phyloP scores from a whole-genome alignment of 805 yeast genomes.

The Isabelozyma pseudorhagii region DNA sequence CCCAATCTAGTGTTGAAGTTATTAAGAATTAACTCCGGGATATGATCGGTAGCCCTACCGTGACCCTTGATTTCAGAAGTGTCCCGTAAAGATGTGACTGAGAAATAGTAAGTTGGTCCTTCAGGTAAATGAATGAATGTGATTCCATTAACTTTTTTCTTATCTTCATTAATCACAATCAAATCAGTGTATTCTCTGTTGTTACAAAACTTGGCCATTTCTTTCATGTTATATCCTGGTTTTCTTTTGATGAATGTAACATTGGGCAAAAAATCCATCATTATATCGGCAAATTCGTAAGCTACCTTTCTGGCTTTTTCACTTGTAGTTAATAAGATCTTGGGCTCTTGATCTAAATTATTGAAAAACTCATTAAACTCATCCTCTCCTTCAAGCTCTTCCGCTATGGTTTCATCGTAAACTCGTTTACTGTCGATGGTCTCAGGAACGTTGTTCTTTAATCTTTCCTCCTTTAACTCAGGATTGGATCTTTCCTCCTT shows the following conservation, averaged over 20 bases:
- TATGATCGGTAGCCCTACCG: constrained; percentile 85
- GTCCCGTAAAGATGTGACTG: constrained; percentile 71
- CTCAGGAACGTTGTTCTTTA: constrained; percentile 71
- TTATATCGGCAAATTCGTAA: constrained; percentile 82
- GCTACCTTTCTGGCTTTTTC: constrained; percentile 83
- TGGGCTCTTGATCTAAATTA: constrained; percentile 54
- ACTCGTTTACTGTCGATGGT: constrained; percentile 84
- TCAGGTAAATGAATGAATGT: constrained; percentile 92
- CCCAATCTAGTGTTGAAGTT: constrained; percentile 93
- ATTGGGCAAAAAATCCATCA: constrained; percentile 82
- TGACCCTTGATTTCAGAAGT: constrained; percentile 80
- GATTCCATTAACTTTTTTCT: constrained; percentile 85
- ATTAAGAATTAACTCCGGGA: constrained; percentile 88
- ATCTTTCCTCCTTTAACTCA: constrained; percentile 73
- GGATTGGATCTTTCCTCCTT: constrained; percentile 84
- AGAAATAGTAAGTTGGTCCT: constrained; percentile 94
- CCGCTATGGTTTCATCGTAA: constrained; percentile 76
- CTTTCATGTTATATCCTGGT: constrained; percentile 77
- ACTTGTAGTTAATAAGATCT: constrained; percentile 85
- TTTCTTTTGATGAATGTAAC: constrained; percentile 85
- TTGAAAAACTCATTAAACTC: constrained; percentile 61
- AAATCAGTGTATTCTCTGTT: constrained; percentile 86
- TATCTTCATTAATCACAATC: constrained; percentile 89
- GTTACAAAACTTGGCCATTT: constrained; percentile 78
- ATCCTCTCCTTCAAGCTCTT: constrained; percentile 60